A percentile compares a stretch with the other conserved stretches of the same genome.
Evolutionary conservation across 176 grass and related monocot genomes (phyloP).

Genomic region (Cenchrus americanus): DNA sequence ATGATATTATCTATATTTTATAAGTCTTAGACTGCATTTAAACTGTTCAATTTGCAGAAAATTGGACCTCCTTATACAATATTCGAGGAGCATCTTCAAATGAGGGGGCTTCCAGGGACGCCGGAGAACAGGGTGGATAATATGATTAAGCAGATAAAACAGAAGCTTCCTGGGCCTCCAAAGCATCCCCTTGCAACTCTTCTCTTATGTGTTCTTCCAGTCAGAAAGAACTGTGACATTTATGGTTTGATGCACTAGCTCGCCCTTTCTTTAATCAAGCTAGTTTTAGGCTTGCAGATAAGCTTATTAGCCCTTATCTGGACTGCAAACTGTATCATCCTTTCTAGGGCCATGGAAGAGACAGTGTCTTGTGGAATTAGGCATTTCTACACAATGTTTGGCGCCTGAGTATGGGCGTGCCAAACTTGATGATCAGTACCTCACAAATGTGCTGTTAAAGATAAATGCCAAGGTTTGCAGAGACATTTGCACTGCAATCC

Average conservation of each 20-base stretch:
- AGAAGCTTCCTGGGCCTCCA: conserved; percentile 13
- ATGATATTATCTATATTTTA: neutral
- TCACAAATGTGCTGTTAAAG: conserved; percentile 67
- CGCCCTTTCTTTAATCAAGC: too few relatives aligned
- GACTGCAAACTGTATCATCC: neutral
- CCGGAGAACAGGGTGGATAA: conserved; percentile 37
- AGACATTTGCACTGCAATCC: neutral
- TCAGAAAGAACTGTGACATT: conserved; percentile 55
- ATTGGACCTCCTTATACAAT: conserved; percentile 25
- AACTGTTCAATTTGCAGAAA: conserved; percentile 28
- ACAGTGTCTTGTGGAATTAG: conserved; percentile 44
- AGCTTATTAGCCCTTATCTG: neutral
- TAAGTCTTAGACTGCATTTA: neutral
- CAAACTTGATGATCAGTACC: conserved; percentile 59
- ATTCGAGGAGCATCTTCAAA: conserved; percentile 56
- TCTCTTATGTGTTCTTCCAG: conserved; percentile 59
- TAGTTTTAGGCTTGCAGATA: neutral
- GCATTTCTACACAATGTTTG: conserved; percentile 71
- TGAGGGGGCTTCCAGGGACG: neutral
- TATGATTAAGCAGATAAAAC: conserved; percentile 43
- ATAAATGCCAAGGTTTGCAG: conserved; percentile 71
- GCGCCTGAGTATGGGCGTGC: neutral
- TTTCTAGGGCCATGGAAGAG: conserved; percentile 69
- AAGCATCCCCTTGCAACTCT: conserved; percentile 1
- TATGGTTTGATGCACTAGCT: conserved; percentile 21